phyloP scores from a whole-genome alignment of 2,329 filamentous ascomycete species.

The Talaromyces amestolkiae region DNA sequence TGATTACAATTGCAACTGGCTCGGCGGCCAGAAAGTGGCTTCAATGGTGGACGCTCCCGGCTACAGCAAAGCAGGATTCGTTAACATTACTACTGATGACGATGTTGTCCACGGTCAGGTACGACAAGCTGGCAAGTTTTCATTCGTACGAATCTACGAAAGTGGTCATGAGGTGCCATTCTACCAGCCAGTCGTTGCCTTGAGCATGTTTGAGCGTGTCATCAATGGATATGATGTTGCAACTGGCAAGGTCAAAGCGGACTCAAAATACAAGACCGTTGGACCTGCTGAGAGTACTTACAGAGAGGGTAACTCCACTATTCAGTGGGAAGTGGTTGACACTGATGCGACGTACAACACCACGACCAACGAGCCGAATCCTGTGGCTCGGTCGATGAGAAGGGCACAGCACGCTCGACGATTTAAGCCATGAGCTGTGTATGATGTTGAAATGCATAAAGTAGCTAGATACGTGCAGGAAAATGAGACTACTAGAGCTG shows the following conservation, averaged over 20 bases:
- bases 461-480: background rate
- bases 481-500: too few relatives aligned
- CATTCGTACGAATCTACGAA: conserved; percentile 49
- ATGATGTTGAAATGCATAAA: background rate
- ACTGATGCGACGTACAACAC: conserved; percentile 51
- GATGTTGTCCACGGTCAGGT: conserved; percentile 49
- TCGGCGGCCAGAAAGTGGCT: conserved; percentile 55
- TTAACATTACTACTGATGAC: conserved; percentile 41
- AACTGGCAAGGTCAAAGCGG: conserved; percentile 47
- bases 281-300: conserved; percentile 31
- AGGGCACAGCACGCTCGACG: background rate
- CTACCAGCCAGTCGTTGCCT: conserved; percentile 56
- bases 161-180: conserved; percentile 52
- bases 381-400: conserved; percentile 15
- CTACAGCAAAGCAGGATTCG: conserved; percentile 54
- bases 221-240: conserved; percentile 54
- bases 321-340: conserved; percentile 46
- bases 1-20: conserved; percentile 59
- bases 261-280: conserved; percentile 46
- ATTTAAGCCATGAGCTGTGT: conserved; percentile 5
- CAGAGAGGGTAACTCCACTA: conserved; percentile 32
- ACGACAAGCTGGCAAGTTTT: conserved; percentile 50
- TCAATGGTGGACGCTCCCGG: conserved; percentile 46
- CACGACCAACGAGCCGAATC: conserved; percentile 42
- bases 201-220: conserved; percentile 54